A percentile compares a stretch with the other conserved stretches of the same genome.
These are phyloP conservation scores for Neofusicoccum kwambonambiense DNA, from an alignment of 2,329 filamentous ascomycete genomes.

Conservation along the genomic window DNA sequence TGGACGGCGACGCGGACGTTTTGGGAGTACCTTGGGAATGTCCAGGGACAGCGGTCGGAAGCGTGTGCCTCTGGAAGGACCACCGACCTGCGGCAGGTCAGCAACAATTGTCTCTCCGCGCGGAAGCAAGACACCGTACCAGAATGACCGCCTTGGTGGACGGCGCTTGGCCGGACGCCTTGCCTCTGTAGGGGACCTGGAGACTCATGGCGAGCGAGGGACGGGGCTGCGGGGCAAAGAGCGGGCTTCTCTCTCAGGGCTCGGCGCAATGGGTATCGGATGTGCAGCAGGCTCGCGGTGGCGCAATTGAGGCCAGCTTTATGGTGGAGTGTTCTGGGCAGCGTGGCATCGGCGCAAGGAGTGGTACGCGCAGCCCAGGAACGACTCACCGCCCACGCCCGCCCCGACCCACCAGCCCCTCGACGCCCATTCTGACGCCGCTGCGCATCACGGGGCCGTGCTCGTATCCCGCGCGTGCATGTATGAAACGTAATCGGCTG, in stretches of 20 bases:
- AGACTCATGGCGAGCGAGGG: conserved; percentile 16
- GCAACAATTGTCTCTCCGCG: conserved; percentile 20
- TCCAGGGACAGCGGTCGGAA: conserved; percentile 95
- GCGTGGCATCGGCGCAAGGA: conserved; percentile 19
- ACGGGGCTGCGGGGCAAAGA: background rate
- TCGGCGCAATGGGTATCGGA: background rate
- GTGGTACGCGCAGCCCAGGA: conserved; percentile 14
- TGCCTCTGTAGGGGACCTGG: conserved; percentile 18
- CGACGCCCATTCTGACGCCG: background rate
- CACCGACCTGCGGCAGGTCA: conserved; percentile 69
- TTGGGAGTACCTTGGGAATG: conserved; percentile 73
- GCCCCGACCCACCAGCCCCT: background rate
- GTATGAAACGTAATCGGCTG: background rate
- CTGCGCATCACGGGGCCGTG: conserved; percentile 7
- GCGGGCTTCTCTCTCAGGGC: background rate
- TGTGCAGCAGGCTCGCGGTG: background rate
- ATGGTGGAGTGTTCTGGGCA: conserved; percentile 12
- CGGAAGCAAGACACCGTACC: conserved; percentile 50
- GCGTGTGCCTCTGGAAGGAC: conserved; percentile 90
- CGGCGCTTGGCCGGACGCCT: conserved; percentile 26
- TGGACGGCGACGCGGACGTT: conserved; percentile 13
- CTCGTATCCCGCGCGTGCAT: background rate
- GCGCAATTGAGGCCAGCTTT: conserved; percentile 18
- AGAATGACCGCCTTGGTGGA: conserved; percentile 93
- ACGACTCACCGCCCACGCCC: conserved; percentile 9